Evolutionary conservation across 768 basidiomycete genomes (phyloP).

Genomic region (Tephrocybe sp.): DNA sequence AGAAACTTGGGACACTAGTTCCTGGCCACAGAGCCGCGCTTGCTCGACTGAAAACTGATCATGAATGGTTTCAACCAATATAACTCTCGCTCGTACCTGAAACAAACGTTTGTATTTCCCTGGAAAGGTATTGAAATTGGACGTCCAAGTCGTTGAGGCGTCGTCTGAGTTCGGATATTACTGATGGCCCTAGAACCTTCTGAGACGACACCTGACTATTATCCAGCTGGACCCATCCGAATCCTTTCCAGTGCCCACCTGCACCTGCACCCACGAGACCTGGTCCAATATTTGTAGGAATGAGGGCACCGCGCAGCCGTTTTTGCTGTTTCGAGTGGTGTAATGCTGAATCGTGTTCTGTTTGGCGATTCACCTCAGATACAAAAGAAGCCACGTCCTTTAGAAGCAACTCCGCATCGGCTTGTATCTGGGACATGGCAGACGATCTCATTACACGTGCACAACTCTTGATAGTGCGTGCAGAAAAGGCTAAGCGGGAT

Average conservation of each 20-base stretch:
- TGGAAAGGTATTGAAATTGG: conserved; percentile 38
- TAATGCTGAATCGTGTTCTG: conserved; percentile 35
- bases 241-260: conserved; percentile 79
- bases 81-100: conserved; percentile 32
- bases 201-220: conserved; percentile 47
- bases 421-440: conserved; percentile 67
- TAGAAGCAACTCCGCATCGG: conserved; percentile 74
- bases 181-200: conserved; percentile 47
- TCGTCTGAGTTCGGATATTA: conserved; percentile 51
- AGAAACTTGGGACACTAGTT: conserved; percentile 54
- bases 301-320: conserved; percentile 60
- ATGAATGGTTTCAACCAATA: neutral
- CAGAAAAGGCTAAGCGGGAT: conserved; percentile 83
- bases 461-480: conserved; percentile 85
- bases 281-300: conserved; percentile 62
- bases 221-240: conserved; percentile 70
- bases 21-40: conserved; percentile 43
- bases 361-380: conserved; percentile 56
- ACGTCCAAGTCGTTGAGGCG: conserved; percentile 51
- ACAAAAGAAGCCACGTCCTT: conserved; percentile 68
- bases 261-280: conserved; percentile 80
- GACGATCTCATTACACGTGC: conserved; percentile 60
- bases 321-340: conserved; percentile 37
- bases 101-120: conserved; percentile 28
- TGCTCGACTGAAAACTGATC: conserved; percentile 32